phyloP scores from a whole-genome alignment of 2,329 filamentous ascomycete species.

The Aspergillus felis region DNA sequence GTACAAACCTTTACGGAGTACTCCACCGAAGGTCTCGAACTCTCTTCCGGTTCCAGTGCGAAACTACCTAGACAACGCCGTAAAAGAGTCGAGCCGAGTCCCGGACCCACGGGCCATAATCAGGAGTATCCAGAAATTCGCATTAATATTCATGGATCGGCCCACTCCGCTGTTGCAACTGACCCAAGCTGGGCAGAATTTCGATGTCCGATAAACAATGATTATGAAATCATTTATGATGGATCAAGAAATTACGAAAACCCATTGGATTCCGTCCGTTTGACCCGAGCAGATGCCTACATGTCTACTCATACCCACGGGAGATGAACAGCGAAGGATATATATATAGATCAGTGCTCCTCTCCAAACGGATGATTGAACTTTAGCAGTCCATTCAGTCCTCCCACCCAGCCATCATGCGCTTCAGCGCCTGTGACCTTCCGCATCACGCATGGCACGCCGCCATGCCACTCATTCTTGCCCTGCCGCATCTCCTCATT shows the following conservation, averaged over 20 bases:
- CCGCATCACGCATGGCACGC: conserved; percentile 87
- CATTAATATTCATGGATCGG: background rate
- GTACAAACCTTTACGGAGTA: background rate
- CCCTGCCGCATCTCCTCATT: conserved; percentile 68
- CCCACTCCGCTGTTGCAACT: background rate
- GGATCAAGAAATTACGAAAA: background rate
- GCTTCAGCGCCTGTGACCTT: conserved; percentile 49
- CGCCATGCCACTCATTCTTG: conserved; percentile 61
- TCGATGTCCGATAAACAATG: background rate
- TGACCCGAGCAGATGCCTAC: background rate
- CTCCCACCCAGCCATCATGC: conserved; percentile 95
- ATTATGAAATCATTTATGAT: no score
- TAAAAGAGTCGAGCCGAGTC: no score
- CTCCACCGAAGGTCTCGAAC: background rate
- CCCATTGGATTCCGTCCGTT: background rate
- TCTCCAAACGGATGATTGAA: conserved; percentile 97
- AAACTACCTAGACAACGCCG: background rate
- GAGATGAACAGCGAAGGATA: background rate
- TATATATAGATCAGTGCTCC: conserved; percentile 27
- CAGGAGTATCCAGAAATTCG: background rate
- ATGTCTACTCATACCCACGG: background rate
- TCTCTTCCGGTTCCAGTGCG: background rate
- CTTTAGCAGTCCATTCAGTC: conserved; percentile 86
- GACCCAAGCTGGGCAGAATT: background rate
- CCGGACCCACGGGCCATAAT: no score